A percentile compares a stretch with the other conserved stretches of the same genome.
Conservation (phyloP, 2,329 filamentous ascomycete species). For the Colletotrichum sp. region DNA sequence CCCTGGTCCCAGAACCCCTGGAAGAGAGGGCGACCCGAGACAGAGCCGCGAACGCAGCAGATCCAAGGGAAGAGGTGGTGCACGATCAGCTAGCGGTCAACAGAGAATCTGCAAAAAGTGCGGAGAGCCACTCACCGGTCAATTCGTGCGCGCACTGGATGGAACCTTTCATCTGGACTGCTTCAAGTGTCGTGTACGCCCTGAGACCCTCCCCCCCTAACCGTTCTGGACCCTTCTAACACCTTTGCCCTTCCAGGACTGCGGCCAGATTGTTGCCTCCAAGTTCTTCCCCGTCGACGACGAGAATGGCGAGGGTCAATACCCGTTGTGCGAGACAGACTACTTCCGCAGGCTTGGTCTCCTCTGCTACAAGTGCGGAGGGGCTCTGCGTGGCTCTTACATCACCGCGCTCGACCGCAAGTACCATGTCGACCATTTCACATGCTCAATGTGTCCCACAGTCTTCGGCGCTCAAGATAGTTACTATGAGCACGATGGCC, state of each 20-base stretch:
- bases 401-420: conserved; percentile 97
- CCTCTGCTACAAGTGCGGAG: conserved; percentile 89
- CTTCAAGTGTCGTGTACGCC: conserved; percentile 87
- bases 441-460: conserved; percentile 93
- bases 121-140: conserved; percentile 83
- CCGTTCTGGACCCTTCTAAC: conserved; percentile 15
- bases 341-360: conserved; percentile 94
- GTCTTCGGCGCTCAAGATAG: conserved; percentile 99
- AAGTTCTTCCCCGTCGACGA: conserved; percentile 99
- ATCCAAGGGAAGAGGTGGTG: conserved; percentile 56
- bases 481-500: conserved; percentile 97
- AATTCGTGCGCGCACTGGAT: conserved; percentile 93
- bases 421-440: conserved; percentile 99
- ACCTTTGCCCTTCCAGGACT: conserved; percentile 68
- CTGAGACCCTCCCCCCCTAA: not conserved
- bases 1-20: conserved; percentile 31
- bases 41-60: conserved; percentile 63
- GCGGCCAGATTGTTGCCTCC: conserved; percentile 93
- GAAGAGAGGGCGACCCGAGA: conserved; percentile 47
- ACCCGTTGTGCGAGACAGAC: conserved; percentile 96
- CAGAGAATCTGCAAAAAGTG: conserved; percentile 84
- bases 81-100: conserved; percentile 61
- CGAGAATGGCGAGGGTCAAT: conserved; percentile 83
- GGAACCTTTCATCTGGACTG: conserved; percentile 97
- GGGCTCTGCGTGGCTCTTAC: conserved; percentile 92